phyloP scores from a whole-genome alignment of 495 filamentous ascomycete genomes.

The Penicillium goetzii region DNA sequence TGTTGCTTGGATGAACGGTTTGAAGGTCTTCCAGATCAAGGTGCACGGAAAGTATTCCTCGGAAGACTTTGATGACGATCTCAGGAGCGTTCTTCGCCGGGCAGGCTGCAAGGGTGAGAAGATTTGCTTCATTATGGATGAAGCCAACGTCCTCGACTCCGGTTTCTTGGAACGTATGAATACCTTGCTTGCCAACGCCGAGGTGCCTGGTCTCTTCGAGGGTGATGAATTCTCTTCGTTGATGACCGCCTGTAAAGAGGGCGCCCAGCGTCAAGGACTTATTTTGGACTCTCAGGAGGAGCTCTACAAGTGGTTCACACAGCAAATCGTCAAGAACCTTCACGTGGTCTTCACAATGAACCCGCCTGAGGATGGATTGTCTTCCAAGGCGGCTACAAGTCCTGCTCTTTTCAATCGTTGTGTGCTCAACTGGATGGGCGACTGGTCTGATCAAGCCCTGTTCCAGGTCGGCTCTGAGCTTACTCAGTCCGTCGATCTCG shows the following conservation, averaged over 20 bases:
- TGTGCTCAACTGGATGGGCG: constrained; percentile 99
- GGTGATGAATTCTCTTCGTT: constrained; percentile 93
- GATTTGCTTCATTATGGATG: constrained; percentile 99
- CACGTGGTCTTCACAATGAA: constrained; percentile 99
- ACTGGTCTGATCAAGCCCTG: constrained; percentile 98
- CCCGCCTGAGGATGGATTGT: constrained; percentile 92
- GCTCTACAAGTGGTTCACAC: constrained; percentile 99
- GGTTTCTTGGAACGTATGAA: constrained; percentile 99
- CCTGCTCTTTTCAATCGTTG: constrained; percentile 98
- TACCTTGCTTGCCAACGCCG: constrained; percentile 94
- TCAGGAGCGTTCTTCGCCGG: constrained; percentile 88
- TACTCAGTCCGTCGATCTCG: constrained; percentile 92
- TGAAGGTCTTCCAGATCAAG: constrained; percentile 99
- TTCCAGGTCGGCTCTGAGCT: constrained; percentile 97
- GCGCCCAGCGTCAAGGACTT: constrained; percentile 92
- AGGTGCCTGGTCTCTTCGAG: constrained; percentile 97
- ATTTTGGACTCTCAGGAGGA: constrained; percentile 97
- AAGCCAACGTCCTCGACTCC: constrained; percentile 96
- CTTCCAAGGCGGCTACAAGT: constrained; percentile 94
- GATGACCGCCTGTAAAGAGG: constrained; percentile 98
- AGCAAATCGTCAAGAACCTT: constrained; percentile 97
- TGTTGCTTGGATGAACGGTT: constrained; percentile 99
- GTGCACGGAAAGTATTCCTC: constrained; percentile 98
- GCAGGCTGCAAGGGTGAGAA: constrained; percentile 98
- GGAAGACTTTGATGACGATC: constrained; percentile 97